Evolutionary conservation across 805 yeast species (phyloP).

Genomic region (Saturnispora diversa): DNA sequence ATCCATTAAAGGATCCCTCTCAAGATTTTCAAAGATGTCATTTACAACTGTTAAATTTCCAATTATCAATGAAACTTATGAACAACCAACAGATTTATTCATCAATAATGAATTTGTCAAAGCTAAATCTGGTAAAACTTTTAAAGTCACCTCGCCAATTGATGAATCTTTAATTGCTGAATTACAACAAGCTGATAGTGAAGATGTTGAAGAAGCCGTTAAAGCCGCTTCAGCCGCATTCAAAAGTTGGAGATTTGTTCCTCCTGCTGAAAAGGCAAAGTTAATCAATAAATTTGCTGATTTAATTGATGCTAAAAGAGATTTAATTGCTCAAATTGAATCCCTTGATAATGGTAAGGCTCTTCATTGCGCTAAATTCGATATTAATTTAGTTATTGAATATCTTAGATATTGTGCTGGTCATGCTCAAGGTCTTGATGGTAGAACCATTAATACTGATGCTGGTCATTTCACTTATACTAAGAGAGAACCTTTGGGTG

Average conservation of each 20-base stretch:
- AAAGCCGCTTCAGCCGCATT: conserved; percentile 60
- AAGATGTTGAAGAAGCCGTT: conserved; percentile 64
- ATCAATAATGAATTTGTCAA: conserved; percentile 50
- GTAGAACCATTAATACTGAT: conserved; percentile 58
- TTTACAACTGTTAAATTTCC: conserved; percentile 44
- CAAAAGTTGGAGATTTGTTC: conserved; percentile 48
- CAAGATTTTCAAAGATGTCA: conserved; percentile 11
- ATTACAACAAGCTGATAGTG: conserved; percentile 47
- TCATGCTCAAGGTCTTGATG: conserved; percentile 61
- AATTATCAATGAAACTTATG: conserved; percentile 50
- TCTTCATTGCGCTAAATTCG: conserved; percentile 55
- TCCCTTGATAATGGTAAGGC: conserved; percentile 75
- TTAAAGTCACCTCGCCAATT: conserved; percentile 43
- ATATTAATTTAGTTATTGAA: conserved; percentile 54
- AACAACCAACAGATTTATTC: conserved; percentile 54
- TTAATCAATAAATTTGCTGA: conserved; percentile 58
- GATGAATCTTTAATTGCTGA: conserved; percentile 45
- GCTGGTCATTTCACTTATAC: conserved; percentile 56
- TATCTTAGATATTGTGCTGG: conserved; percentile 69
- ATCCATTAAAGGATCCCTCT: background rate
- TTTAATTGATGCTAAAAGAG: conserved; percentile 54
- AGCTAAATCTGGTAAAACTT: conserved; percentile 43
- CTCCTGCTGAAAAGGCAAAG: conserved; percentile 49
- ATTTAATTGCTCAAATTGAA: conserved; percentile 60
- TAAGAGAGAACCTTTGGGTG: conserved; percentile 69